Evolutionary conservation across 768 basidiomycete genomes (phyloP).

Genomic region (Lactarius quietus): DNA sequence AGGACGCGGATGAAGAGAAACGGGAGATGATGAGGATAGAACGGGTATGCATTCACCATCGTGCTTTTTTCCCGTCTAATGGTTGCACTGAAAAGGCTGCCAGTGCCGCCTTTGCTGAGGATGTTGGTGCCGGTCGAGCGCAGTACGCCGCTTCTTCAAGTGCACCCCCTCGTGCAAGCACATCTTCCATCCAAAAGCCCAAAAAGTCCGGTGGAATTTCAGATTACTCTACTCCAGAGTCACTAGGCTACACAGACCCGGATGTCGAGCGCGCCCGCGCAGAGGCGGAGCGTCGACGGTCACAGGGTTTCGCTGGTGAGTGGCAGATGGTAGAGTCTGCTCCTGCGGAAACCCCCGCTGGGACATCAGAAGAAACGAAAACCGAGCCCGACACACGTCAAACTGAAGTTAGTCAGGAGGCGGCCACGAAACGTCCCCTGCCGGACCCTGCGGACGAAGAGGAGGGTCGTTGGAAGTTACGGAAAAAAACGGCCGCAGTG

Average conservation of each 20-base stretch:
- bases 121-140: conserved; percentile 64
- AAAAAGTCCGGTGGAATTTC: conserved; percentile 65
- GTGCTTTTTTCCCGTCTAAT: conserved; percentile 7
- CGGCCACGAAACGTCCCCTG: conserved; percentile 30
- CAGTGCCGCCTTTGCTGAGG: conserved; percentile 72
- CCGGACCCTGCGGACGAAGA: conserved; percentile 43
- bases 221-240: conserved; percentile 86
- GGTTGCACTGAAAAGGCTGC: conserved; percentile 53
- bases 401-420: conserved; percentile 20
- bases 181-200: conserved; percentile 22
- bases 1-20: conserved; percentile 80
- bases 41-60: conserved; percentile 45
- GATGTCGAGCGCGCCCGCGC: conserved; percentile 63
- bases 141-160: conserved; percentile 29
- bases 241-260: conserved; percentile 76
- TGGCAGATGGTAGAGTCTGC: conserved; percentile 62
- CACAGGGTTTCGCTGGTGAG: conserved; percentile 68
- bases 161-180: conserved; percentile 26
- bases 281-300: conserved; percentile 54
- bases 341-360: conserved; percentile 28
- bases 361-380: conserved; percentile 16
- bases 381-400: conserved; percentile 26
- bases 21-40: conserved; percentile 85
- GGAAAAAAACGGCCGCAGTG: conserved; percentile 53
- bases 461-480: conserved; percentile 57